Percentiles rank a stretch among this genome's conserved stretches.
Evolutionary conservation across 495 filamentous ascomycete genomes (phyloP).

Genomic region (Daldinia childiae): DNA sequence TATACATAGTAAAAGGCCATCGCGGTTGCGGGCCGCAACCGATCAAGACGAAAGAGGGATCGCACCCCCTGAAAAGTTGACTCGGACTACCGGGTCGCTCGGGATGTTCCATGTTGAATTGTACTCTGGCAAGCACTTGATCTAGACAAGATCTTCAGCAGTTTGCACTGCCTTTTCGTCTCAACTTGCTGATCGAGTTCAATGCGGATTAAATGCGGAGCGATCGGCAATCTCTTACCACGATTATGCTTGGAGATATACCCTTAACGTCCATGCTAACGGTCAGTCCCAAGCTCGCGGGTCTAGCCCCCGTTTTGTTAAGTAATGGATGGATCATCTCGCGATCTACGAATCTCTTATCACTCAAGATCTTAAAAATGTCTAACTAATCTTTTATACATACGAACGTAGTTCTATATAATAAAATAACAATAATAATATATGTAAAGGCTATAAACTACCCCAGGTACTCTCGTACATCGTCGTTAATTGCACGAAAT

Average conservation of each 20-base stretch:
- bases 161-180: slow-evolving; percentile 4
- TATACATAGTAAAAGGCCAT: background rate
- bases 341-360: slow-evolving; percentile 6
- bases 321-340: background rate
- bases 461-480: background rate
- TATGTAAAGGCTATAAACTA: background rate
- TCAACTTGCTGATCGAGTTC: slow-evolving; percentile 1
- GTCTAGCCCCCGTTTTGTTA: slow-evolving; percentile 1
- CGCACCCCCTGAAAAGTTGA: background rate
- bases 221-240: slow-evolving; percentile 15
- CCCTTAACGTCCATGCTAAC: background rate
- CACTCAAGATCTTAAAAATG: background rate
- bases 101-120: slow-evolving; percentile 6
- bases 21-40: background rate
- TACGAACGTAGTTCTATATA: background rate
- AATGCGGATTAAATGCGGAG: slow-evolving; percentile 14
- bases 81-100: background rate
- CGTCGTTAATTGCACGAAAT: background rate
- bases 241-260: background rate
- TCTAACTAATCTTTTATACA: background rate
- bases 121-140: slow-evolving; percentile 1
- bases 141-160: slow-evolving; percentile 23
- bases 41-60: background rate
- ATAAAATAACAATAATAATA: background rate
- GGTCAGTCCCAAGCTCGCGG: slow-evolving; percentile 15